Conservation (phyloP, 1,284 basidiomycete genomes). For the Dichomitus squalens region DNA sequence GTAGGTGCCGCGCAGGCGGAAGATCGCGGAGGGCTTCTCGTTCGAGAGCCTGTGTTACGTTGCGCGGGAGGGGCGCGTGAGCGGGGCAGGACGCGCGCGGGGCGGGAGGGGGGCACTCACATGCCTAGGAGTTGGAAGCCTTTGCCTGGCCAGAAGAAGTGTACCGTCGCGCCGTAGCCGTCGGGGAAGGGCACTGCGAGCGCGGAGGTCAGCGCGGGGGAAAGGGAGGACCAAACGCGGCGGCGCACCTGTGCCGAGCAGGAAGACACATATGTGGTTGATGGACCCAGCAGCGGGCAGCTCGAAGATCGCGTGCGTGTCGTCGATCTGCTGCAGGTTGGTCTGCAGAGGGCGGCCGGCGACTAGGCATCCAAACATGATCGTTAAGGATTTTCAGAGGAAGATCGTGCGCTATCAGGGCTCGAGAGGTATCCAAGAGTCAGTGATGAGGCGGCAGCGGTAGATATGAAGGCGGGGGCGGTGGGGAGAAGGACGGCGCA, state of each 20-base stretch:
- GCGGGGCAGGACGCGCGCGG: not conserved
- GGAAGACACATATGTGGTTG: conserved; percentile 89
- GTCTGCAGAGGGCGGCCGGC: conserved; percentile 79
- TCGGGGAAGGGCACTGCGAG: conserved; percentile 79
- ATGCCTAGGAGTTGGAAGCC: conserved; percentile 89
- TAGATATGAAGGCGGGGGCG: not conserved
- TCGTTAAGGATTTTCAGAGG: conserved; percentile 22
- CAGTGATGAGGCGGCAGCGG: no score
- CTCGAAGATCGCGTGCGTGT: conserved; percentile 85
- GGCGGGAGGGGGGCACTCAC: conserved; percentile 48
- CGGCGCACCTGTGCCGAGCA: conserved; percentile 77
- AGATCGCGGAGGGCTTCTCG: conserved; percentile 90
- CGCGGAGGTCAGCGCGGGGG: not conserved
- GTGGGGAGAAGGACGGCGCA: not conserved
- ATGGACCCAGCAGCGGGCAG: conserved; percentile 77
- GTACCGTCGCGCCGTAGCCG: conserved; percentile 87
- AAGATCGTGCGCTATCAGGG: no score
- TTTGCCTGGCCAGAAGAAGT: conserved; percentile 88
- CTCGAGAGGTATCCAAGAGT: not conserved
- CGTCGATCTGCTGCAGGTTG: conserved; percentile 76
- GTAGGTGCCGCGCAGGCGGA: conserved; percentile 77
- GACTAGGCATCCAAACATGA: conserved; percentile 76
- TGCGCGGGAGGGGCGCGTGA: not conserved
- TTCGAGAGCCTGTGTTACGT: conserved; percentile 88
- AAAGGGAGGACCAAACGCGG: not conserved